Conservation (phyloP, 352 stramenopile species). For the Globisporangium nodosum region DNA sequence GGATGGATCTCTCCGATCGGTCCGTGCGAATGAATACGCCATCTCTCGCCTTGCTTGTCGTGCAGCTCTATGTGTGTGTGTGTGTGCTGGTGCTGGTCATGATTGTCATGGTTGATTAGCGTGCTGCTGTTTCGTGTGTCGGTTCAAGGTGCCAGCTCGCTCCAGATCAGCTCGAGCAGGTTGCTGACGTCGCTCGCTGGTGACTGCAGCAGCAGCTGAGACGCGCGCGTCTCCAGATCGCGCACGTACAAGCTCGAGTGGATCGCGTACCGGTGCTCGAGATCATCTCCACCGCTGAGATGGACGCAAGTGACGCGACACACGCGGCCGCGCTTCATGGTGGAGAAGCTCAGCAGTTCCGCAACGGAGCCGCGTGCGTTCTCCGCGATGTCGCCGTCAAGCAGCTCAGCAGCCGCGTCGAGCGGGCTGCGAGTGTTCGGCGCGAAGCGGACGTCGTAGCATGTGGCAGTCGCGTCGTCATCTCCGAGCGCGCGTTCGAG, state of each 20-base stretch:
- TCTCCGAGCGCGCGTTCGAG: slow-evolving; percentile 10
- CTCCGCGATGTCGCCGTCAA: slow-evolving; percentile 17
- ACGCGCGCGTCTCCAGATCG: slow-evolving; percentile 16
- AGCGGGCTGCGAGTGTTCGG: slow-evolving; percentile 12
- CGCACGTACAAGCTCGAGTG: slow-evolving; percentile 24
- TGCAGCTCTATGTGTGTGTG: background rate
- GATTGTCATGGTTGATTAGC: background rate
- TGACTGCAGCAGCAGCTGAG: slow-evolving; percentile 4
- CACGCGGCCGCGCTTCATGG: slow-evolving; percentile 18
- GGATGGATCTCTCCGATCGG: slow-evolving; percentile 20
- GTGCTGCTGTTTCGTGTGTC: background rate
- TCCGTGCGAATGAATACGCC: slow-evolving; percentile 7
- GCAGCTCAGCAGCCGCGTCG: slow-evolving; percentile 23
- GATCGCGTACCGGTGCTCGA: slow-evolving; percentile 7
- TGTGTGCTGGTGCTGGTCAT: background rate
- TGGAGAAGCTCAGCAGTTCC: slow-evolving; percentile 58
- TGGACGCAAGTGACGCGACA: slow-evolving; percentile 33
- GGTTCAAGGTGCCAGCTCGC: background rate
- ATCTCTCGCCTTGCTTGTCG: background rate
- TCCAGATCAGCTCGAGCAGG: slow-evolving; percentile 7
- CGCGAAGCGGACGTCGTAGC: slow-evolving; percentile 46
- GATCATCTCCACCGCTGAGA: background rate
- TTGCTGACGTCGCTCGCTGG: background rate
- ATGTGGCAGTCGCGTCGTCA: slow-evolving; percentile 17
- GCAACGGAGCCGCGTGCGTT: background rate